A percentile compares a stretch with the other conserved stretches of the same genome.
These are phyloP conservation scores for Penicillium paneum DNA, from an alignment of 2,329 filamentous ascomycete genomes.

Conservation along the genomic window DNA sequence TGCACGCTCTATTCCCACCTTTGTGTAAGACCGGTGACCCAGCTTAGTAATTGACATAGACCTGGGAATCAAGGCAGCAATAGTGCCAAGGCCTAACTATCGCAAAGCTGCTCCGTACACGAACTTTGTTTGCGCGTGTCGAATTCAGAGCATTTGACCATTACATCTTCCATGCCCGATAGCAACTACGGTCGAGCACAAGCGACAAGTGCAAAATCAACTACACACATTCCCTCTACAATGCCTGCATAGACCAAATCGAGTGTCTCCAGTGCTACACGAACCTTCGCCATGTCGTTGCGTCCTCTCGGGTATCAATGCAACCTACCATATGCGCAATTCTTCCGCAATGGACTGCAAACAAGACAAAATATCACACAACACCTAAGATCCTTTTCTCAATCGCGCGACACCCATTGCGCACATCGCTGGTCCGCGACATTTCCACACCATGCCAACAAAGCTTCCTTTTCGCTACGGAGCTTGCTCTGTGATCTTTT, in stretches of 20 bases:
- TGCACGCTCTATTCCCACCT: not conserved
- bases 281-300: slow-evolving; percentile 4
- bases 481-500: not conserved
- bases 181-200: not conserved
- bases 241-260: slow-evolving; percentile 4
- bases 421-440: not conserved
- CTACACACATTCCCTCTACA: not conserved
- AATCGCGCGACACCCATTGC: not conserved
- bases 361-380: not conserved
- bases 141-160: not conserved
- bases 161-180: not conserved
- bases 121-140: not conserved
- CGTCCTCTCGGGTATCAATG: slow-evolving; percentile 4
- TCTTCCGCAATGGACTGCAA: not conserved
- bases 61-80: not conserved
- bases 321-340: not conserved
- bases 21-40: not conserved
- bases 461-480: not conserved
- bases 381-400: not conserved
- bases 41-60: not conserved
- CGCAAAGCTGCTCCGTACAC: not conserved
- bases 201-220: not conserved
- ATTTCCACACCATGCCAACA: not conserved
- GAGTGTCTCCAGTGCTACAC: not conserved
- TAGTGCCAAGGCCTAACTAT: not conserved